Evolutionary conservation across 1,284 basidiomycete genomes (phyloP), one percentile per base, ranked within the genome.

Genomic region (Phenoliferia sp.): DNA sequence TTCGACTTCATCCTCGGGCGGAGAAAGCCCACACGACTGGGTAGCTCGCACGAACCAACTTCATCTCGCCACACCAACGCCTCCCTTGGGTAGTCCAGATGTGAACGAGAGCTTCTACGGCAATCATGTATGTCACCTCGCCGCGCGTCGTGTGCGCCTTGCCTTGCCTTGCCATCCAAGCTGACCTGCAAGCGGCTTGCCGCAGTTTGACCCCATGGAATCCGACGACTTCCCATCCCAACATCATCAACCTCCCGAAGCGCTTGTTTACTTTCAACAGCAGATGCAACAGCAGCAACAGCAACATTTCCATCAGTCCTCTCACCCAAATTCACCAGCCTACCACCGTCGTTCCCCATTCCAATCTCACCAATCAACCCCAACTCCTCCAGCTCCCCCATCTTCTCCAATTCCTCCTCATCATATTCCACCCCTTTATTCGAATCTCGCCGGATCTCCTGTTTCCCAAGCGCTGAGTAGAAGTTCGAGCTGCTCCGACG

Each of bases 361-460:
- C 48, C 22, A 19, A n/a, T 52, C 48, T 19, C 48, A 52, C 48
- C 48, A 52, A 19, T 52, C 48, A 26, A 52, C 48, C 48, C 48
- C 48, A 22, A 19, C 48, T 6, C 48, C 48, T 5, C 48, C 48
- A 5, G 48, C 48, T 52, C 48, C 48, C 6, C 48, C 48, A 6
- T 52, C 48, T 26, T n/a, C 22, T 52, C 48, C 48, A 19, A 26
- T 52, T 19, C 36, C 44, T 16, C 61, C 61, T 3, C 61, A 62
- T 28, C 44, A 44, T 19, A 28, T 44, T 10, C 61, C 61, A 32
- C 48, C 61, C 15, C 52, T 62, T 7, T 52, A 62, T 44, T 28
- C 22, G 22, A 52, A 62, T 31, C n/a, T 62, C 22, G 61, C 50
- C 19, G 61, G 61, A 28, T 62, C 61, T 3, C 61, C 61, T 7